These are phyloP conservation scores for Gossypium aridum DNA, from an alignment of 441 rosid genomes.

Conservation along the genomic window DNA sequence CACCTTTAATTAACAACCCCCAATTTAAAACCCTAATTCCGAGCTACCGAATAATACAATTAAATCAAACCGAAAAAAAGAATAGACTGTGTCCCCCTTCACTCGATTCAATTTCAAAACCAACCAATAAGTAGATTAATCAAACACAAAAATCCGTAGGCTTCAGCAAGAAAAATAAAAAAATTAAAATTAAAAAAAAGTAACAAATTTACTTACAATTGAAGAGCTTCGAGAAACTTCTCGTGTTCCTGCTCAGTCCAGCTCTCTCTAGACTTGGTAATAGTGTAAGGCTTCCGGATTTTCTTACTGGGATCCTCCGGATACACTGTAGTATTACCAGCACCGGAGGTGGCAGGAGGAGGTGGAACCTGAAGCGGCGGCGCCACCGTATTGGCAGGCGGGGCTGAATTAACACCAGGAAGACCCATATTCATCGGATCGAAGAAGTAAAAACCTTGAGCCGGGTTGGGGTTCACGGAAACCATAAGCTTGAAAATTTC, in stretches of 20 bases:
- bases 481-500: constrained; percentile 33
- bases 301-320: constrained; percentile 63
- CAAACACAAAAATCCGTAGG: background rate
- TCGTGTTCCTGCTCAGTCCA: constrained; percentile 98
- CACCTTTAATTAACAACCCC: background rate
- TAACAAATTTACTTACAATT: constrained; percentile 42
- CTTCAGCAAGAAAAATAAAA: background rate
- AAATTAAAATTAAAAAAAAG: background rate
- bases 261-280: constrained; percentile 93
- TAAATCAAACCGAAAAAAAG: background rate
- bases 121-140: background rate
- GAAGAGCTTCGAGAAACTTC: constrained; percentile 93
- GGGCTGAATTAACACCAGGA: constrained; percentile 25
- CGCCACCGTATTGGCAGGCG: constrained; percentile 13
- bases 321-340: constrained; percentile 15
- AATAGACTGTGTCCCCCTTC: background rate
- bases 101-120: background rate
- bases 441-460: constrained; percentile 33
- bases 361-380: constrained; percentile 1
- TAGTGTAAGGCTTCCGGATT: constrained; percentile 88
- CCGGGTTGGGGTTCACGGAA: constrained; percentile 40
- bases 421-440: constrained; percentile 36
- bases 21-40: background rate
- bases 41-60: background rate
- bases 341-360: constrained; percentile 6